Base-by-base conservation (phyloP, 2,329 filamentous ascomycete genomes). In the Emergomyces africanus region DNA sequence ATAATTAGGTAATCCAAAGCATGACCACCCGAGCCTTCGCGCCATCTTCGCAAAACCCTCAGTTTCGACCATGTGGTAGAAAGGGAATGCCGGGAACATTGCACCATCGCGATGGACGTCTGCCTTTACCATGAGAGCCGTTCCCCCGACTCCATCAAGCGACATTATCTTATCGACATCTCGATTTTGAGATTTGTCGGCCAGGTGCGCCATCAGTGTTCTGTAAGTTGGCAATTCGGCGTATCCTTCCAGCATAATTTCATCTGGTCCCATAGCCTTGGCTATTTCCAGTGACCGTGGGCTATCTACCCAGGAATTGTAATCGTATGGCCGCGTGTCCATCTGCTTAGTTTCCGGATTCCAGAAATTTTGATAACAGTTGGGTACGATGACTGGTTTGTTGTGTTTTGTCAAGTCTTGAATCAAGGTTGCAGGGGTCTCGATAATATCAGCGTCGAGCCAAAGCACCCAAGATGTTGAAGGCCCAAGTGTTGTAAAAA, bases 11-110 rank as follows among this genome's bases (percentile, higher is more conserved):
- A 97, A 77, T n/a, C 94, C 94, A 66, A 81, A 90, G 60, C 88
- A 83, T 62, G 86, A 81, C 85, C 90, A 96, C 54, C 90, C 90
- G 69, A 99, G 74, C 64, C 94, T 80, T 71, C 83, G 87, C 14
- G 91, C 91, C 94, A 99, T 99, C 76, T 92, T 96, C 20, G 94
- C 91, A 69, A 99, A 99, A 0, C 94, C 94, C 70, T 99, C 94
- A 0, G 94, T 97, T 78, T 99, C 94, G 62, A 99, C 95, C 61
- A 99, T 79, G 73, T 99, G 88, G 71, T 96, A 97, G 70, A 99
- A 99, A 2, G 92, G 76, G 71, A 99, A 99, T 0, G 94, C 83
- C 20, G 94, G 94, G 76, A 99, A 99, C 92, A 97, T 99, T 71
- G 94, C 92, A 23, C 94, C 94, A 69, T 99, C 94, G 30, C 94